Percentiles rank a stretch among this genome's conserved stretches.
Conservation (phyloP, 2,329 filamentous ascomycete species). For the Ophiocordyceps camponoti-leonardi region DNA sequence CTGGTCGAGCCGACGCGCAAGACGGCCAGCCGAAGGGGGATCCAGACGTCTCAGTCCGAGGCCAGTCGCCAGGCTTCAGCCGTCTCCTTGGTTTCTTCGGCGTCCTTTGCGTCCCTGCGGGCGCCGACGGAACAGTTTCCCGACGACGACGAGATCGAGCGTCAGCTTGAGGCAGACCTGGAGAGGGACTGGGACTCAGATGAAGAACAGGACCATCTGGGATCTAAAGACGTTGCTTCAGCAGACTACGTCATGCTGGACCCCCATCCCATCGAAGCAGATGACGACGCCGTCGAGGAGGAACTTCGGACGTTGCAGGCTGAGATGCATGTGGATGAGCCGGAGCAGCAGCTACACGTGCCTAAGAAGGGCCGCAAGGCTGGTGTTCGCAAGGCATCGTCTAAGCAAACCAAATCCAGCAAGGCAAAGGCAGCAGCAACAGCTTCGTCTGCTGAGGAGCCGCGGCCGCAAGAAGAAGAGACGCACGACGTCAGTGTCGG, state of each 20-base stretch:
- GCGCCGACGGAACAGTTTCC: conserved; percentile 24
- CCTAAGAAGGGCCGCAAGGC: conserved; percentile 39
- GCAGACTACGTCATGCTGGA: conserved; percentile 35
- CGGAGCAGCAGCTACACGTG: conserved; percentile 18
- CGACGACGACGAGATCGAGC: conserved; percentile 49
- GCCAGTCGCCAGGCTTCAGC: conserved; percentile 4
- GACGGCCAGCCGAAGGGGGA: conserved; percentile 16
- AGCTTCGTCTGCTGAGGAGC: conserved; percentile 9
- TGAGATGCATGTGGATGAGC: conserved; percentile 26
- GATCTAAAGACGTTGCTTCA: conserved; percentile 22
- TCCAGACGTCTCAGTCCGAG: conserved; percentile 23
- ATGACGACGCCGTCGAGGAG: conserved; percentile 31
- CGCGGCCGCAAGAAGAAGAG: conserved; percentile 2
- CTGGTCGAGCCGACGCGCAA: conserved; percentile 18
- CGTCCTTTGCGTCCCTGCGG: conserved; percentile 28
- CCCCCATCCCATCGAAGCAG: conserved; percentile 22
- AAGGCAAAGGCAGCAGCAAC: conserved; percentile 22
- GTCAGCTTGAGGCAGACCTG: conserved; percentile 47
- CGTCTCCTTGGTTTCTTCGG: conserved; percentile 30
- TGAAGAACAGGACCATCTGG: conserved; percentile 31
- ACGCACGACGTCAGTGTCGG: conserved; percentile 20
- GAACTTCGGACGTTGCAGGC: conserved; percentile 31
- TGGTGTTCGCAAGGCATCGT: conserved; percentile 31
- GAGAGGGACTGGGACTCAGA: conserved; percentile 29
- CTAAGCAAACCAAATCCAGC: conserved; percentile 31